Percentiles rank a stretch among this genome's conserved stretches.
Conservation (phyloP, 2,329 filamentous ascomycete genomes). For the Orbilia brochopaga region DNA sequence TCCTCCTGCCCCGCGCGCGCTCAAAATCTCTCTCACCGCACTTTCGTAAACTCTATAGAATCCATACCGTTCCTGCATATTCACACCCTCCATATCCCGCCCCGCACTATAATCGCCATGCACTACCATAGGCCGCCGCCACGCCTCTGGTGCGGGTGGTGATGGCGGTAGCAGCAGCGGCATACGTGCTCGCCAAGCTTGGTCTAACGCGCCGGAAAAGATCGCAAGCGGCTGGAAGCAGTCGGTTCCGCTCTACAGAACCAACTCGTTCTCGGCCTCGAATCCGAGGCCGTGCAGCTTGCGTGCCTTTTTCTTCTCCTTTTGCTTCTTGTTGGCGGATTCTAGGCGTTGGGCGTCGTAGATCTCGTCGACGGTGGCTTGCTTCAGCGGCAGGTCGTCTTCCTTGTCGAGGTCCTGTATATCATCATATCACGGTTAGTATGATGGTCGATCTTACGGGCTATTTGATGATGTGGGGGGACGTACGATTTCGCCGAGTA, state of each 20-base stretch:
- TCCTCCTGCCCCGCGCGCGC: too few species aligned
- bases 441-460: not conserved
- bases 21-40: too few species aligned
- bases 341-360: constrained; percentile 75
- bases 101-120: too few species aligned
- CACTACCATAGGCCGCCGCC: too few species aligned
- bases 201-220: too few species aligned
- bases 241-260: constrained; percentile 42
- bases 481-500: constrained; percentile 80
- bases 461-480: constrained; percentile 7
- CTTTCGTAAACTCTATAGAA: too few species aligned
- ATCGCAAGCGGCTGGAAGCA: constrained; percentile 24
- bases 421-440: not conserved
- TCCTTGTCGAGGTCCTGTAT: constrained; percentile 82
- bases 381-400: constrained; percentile 77
- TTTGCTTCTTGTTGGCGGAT: constrained; percentile 71
- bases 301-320: constrained; percentile 73
- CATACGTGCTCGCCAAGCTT: too few species aligned
- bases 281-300: constrained; percentile 81
- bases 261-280: constrained; percentile 73
- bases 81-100: too few species aligned
- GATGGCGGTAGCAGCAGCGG: too few species aligned
- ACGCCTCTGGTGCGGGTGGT: too few species aligned
- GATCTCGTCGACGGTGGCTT: constrained; percentile 66
- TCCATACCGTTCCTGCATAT: too few species aligned